Conservation (phyloP, 78 protist species). For the Emiliania huxleyi region DNA sequence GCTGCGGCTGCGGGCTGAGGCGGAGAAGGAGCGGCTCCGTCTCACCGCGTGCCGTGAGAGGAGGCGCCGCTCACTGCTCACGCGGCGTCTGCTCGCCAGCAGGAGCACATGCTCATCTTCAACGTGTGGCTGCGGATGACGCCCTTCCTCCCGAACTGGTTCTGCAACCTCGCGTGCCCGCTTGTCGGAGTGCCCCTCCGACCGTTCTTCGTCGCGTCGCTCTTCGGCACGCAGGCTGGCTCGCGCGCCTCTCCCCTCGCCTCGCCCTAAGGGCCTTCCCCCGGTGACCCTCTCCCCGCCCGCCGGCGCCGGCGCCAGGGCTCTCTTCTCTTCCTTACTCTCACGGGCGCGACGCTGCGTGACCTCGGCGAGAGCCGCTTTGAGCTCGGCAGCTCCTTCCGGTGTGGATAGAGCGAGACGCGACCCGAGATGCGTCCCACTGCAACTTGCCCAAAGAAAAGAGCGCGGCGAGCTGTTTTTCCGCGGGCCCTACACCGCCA, state of each 20-base stretch:
- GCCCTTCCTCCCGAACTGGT: slow-evolving; percentile 52
- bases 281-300: no score
- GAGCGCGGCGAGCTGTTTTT: no score
- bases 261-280: no score
- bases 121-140: slow-evolving; percentile 35
- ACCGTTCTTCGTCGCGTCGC: background rate
- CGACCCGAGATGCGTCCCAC: no score
- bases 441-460: no score
- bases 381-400: background rate
- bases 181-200: background rate
- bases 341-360: background rate
- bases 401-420: no score
- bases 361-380: background rate
- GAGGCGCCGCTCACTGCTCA: no score
- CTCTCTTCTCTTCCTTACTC: background rate
- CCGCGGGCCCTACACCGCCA: no score
- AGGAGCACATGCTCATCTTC: background rate
- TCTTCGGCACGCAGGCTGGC: background rate
- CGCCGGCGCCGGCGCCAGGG: no score
- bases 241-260: no score
- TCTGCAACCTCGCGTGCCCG: slow-evolving; percentile 36
- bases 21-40: background rate
- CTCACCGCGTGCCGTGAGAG: no score
- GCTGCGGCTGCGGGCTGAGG: background rate
- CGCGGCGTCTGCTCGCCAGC: no score